Evolutionary conservation across 306 rosid genomes (phyloP), one percentile per base, ranked within the genome.

Genomic region (Vigna angularis): DNA sequence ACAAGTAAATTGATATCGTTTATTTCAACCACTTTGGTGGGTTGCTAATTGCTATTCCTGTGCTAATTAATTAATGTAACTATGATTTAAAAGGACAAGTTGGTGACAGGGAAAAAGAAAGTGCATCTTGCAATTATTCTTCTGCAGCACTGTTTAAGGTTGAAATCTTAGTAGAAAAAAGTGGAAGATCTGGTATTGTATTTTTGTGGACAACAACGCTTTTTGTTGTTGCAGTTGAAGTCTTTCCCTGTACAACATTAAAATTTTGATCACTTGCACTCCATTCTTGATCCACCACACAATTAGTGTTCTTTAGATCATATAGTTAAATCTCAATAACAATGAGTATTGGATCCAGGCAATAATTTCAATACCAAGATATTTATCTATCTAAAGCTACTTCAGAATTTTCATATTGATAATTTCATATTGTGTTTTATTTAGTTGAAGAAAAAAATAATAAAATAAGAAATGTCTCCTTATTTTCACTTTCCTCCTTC

Each of bases 161-260:
- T 50, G 86, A 63, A 66, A 83, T 76, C 70, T 62, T 18, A 47
- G 89, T 75, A 81, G 66, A 84, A 84, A 52, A 72, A 70, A 79
- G 58, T 63, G 20, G 38, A 79, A 70, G 75, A 22, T 58, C 65
- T 28, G 62, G 10, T 64, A 53, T 77, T 51, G 74, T 59, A 62
- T 32, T 79, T 83, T 61, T 48, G 17, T 49, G 20, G 79, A 40
- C 72, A 78, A 26, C 18, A 28, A 4, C 67, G 45, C 3, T 36
- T 12, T 49, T 59, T 56, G 8, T 68, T 81, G 71, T 76, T 58
- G 88, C 71, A 51, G 81, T 82, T 82, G 79, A 66, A 73, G 83
- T 50, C 45, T 47, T 58, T 58, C 71, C 80, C 36, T 79, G 65
- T 20, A 73, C 20, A 18, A 18, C 0, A 18, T 18, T 18, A 18